Conservation (phyloP, 2,329 filamentous ascomycete genomes). For the Fusarium gaditjirri region DNA sequence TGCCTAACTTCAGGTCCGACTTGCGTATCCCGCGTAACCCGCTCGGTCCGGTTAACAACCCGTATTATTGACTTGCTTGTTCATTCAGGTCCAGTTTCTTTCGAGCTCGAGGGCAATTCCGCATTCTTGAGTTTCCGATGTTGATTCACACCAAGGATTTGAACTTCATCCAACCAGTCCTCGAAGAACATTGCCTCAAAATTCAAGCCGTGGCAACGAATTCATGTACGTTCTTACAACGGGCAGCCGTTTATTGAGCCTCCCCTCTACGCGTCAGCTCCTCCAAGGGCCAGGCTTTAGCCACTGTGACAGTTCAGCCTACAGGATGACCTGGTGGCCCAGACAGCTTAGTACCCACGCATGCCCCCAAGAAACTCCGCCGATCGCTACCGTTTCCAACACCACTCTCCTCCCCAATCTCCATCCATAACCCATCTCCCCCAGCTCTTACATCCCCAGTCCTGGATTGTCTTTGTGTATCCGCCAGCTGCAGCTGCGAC, state of each 20-base stretch:
- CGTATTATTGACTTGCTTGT: not conserved
- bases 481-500: conserved; percentile 25
- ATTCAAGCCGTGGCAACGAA: not conserved
- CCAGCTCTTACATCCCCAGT: conserved; percentile 33
- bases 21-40: not conserved
- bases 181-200: not conserved
- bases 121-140: not conserved
- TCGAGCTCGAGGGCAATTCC: not conserved
- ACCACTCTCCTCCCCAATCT: conserved; percentile 25
- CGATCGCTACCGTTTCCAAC: conserved; percentile 36
- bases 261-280: conserved; percentile 18
- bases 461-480: conserved; percentile 16
- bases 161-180: not conserved
- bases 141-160: not conserved
- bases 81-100: not conserved
- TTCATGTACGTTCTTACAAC: not conserved
- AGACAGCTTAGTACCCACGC: conserved; percentile 21
- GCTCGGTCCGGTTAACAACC: not conserved
- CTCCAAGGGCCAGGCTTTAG: conserved; percentile 30
- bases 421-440: conserved; percentile 23
- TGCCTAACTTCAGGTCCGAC: not conserved
- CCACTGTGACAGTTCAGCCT: conserved; percentile 7
- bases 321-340: conserved; percentile 2
- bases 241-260: not conserved
- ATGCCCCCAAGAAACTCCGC: conserved; percentile 23